Evolutionary conservation across 352 stramenopile genomes (phyloP).

Genomic region (Thalassiosira mediterranea): DNA sequence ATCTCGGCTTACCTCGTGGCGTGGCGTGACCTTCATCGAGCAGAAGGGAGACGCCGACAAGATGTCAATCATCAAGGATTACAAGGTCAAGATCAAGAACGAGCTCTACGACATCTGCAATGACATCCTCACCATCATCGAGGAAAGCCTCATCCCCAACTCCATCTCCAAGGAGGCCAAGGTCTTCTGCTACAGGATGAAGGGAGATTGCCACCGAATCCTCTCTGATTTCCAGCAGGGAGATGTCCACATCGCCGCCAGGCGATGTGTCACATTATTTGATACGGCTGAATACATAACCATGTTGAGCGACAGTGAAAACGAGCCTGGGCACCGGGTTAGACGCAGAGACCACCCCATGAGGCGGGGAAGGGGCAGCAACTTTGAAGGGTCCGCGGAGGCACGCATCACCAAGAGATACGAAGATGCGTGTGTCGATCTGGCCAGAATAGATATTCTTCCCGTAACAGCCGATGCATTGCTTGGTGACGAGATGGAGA

Average conservation of each 20-base stretch:
- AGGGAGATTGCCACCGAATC: slow-evolving; percentile 99
- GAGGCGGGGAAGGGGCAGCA: too few species aligned
- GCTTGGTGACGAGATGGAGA: too few species aligned
- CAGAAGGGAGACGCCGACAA: slow-evolving; percentile 96
- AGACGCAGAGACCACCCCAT: too few species aligned
- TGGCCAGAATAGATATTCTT: too few species aligned
- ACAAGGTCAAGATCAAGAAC: slow-evolving; percentile 95
- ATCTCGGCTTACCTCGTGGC: slow-evolving; percentile 96
- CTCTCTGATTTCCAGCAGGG: slow-evolving; percentile 98
- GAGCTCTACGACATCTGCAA: slow-evolving; percentile 95
- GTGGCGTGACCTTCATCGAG: slow-evolving; percentile 98
- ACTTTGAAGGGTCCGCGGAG: too few species aligned
- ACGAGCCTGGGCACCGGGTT: too few species aligned
- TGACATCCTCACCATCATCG: slow-evolving; percentile 95
- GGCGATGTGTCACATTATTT: too few species aligned
- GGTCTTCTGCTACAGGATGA: slow-evolving; percentile 99
- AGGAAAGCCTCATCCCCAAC: slow-evolving; percentile 97
- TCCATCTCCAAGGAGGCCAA: slow-evolving; percentile 96
- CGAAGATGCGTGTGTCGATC: too few species aligned
- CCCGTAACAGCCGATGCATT: too few species aligned
- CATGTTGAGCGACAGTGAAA: too few species aligned
- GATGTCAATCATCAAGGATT: slow-evolving; percentile 92
- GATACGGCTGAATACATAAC: too few species aligned
- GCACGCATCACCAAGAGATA: too few species aligned
- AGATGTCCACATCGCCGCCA: slow-evolving; percentile 93